Evolutionary conservation across 805 yeast species (phyloP), one percentile per base, ranked within the genome.

Genomic region (Hanseniaspora lachancei): DNA sequence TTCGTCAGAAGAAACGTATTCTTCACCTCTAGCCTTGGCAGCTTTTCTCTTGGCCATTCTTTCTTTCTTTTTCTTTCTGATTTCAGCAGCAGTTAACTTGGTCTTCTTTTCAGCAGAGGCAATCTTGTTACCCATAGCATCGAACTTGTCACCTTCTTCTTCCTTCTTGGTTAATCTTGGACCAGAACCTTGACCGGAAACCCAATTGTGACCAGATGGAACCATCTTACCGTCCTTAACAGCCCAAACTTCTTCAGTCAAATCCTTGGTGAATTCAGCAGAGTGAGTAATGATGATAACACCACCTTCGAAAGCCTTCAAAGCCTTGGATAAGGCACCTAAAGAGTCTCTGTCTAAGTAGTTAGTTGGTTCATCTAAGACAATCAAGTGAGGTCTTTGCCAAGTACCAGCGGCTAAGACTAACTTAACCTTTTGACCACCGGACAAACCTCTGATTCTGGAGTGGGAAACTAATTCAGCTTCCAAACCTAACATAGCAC

Each of bases 191-290:
- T 93, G 99, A 77, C 99, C 99, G 69, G 86, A 82, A 69, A 93
- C 99, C 99, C 99, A 93, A 86, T 93, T 95, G 81, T 93, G 98
- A 75, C 99, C 99, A 67, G 99, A 93, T 76, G 98, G 98, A 72
- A 96, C 86, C 99, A 93, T 93, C 67, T 67, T 76, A 86, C 99
- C 99, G 79, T 91, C 89, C 64, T 86, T 72, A 65, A 93, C 98
- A 71, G 98, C 96, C 99, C 99, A 93, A 71, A 93, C 97, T 83
- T 93, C 99, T 79, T 93, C 97, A 74, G 98, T 93, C 76, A 93
- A 78, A 74, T 89, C 88, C 84, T 91, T 88, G 77, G 98, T 93
- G 88, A 93, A 93, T 82, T 93, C 99, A 72, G 97, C 96, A 76
- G 98, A 93, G 84, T 93, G 99, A 67, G 99, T 91, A 81, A 93